Conservation (phyloP, 2,329 filamentous ascomycete species). For the Colletotrichum abscissum region DNA sequence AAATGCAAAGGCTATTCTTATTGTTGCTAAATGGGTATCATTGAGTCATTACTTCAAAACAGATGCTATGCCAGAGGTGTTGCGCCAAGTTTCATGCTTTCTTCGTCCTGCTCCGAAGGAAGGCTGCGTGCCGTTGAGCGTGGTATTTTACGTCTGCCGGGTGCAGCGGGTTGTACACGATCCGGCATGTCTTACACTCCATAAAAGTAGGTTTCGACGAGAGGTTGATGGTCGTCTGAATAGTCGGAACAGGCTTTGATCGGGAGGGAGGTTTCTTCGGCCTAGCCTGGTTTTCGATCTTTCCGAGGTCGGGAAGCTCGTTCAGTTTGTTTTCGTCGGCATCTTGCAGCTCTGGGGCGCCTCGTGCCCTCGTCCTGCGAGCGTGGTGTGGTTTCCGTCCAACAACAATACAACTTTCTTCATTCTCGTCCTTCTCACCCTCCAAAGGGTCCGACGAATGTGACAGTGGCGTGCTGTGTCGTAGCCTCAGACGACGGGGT, state of each 20-base stretch:
- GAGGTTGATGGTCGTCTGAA: constrained; percentile 58
- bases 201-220: constrained; percentile 54
- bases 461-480: constrained; percentile 25
- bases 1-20: not conserved
- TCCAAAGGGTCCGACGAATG: not conserved
- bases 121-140: constrained; percentile 47
- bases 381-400: not conserved
- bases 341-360: not conserved
- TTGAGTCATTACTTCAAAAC: constrained; percentile 12
- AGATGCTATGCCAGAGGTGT: not conserved
- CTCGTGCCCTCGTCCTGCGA: not conserved
- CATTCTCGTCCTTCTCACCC: not conserved
- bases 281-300: not conserved
- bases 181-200: constrained; percentile 56
- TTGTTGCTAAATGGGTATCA: constrained; percentile 22
- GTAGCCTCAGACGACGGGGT: constrained; percentile 34
- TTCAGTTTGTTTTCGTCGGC: constrained; percentile 1
- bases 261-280: constrained; percentile 23
- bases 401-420: not conserved
- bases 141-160: constrained; percentile 57
- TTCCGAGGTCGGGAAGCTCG: not conserved
- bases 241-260: constrained; percentile 37
- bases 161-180: constrained; percentile 56
- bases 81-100: not conserved
- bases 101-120: not conserved